Conservation (phyloP, 371 early-diverging fungal genomes). For the Syncephalastrum sp. region DNA sequence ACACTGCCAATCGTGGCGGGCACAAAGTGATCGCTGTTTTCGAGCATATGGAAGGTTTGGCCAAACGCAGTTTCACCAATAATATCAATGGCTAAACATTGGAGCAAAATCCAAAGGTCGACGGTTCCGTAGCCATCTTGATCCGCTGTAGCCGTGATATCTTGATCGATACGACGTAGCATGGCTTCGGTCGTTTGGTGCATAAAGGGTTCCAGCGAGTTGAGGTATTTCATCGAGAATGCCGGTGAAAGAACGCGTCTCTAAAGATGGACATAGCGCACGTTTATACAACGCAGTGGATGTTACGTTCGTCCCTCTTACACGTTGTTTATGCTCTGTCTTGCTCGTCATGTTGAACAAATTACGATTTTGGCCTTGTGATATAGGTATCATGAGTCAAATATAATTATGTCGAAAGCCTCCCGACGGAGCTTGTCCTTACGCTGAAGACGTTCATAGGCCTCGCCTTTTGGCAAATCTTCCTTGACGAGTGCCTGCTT, state of each 20-base stretch:
- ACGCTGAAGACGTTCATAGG: not conserved
- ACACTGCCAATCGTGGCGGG: constrained; percentile 9
- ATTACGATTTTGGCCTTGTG: not conserved
- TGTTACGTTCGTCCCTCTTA: too few relatives aligned
- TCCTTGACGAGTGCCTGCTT: constrained; percentile 17
- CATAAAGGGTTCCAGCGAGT: constrained; percentile 35
- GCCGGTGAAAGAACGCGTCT: constrained; percentile 38
- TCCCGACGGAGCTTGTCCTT: not conserved
- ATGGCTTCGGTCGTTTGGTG: constrained; percentile 9
- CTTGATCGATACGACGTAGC: constrained; percentile 10
- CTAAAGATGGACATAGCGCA: constrained; percentile 1
- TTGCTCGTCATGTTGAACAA: too few relatives aligned
- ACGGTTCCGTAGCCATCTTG: constrained; percentile 9
- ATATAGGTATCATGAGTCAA: constrained; percentile 2
- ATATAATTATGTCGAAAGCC: too few relatives aligned
- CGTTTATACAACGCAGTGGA: too few relatives aligned
- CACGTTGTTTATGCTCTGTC: too few relatives aligned
- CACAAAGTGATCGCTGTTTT: constrained; percentile 31
- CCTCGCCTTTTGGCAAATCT: constrained; percentile 6
- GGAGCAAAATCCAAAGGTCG: constrained; percentile 31
- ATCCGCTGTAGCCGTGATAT: constrained; percentile 10
- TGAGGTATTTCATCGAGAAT: constrained; percentile 34
- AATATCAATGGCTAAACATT: constrained; percentile 39
- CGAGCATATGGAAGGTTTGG: constrained; percentile 40
- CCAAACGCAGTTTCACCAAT: constrained; percentile 54